Base-by-base conservation (phyloP, 768 basidiomycete genomes). In the Chalciporus sphaerocephalus region DNA sequence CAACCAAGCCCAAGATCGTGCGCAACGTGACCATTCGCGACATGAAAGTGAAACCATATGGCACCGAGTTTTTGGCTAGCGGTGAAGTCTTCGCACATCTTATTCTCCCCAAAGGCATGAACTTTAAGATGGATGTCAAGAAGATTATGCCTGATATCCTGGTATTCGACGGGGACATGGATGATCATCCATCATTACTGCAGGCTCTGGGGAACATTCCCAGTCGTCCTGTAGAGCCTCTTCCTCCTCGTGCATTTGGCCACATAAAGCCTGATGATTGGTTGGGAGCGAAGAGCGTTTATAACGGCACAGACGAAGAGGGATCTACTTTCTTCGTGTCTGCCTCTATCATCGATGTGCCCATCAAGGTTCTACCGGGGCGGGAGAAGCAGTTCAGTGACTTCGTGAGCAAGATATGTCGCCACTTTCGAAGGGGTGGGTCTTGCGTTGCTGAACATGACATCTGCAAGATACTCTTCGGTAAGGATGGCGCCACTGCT, bases 351-450 rank as follows among this genome's bases (percentile, higher is more conserved):
- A 71, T 75, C 2, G 85, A 91, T 53, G 82, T 88, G 10, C 87
- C 89, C 11, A 66, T 92, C 23, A 69, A 88, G 46, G 85, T 92
- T 9, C 69, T 92, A 0, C 87, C 88, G 0, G 87, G 89, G 6
- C 75, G 90, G 34, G 76, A 89, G 61, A 79, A 74, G 50, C 78
- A 85, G 56, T 90, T 92, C 51, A 80, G 83, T 48, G 71, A 74
- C 43, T 92, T 92, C 49, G 78, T 92, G 13, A 67, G 74, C 52
- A 92, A 92, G 81, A 88, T 87, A 28, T 18, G 60, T 24, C 2
- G n/a, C 30, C 7, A 15, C 7, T 32, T 9, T 53, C 50, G 8
- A 11, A 20, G 12, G 23, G 22, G 23, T 48, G 28, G 32, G 2
- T 47, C 24, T 11, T 44, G 38, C 35, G 12, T 30, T n/a, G 6